phyloP scores from a whole-genome alignment of 2,329 filamentous ascomycete species.

The Xylariaceae sp. region DNA sequence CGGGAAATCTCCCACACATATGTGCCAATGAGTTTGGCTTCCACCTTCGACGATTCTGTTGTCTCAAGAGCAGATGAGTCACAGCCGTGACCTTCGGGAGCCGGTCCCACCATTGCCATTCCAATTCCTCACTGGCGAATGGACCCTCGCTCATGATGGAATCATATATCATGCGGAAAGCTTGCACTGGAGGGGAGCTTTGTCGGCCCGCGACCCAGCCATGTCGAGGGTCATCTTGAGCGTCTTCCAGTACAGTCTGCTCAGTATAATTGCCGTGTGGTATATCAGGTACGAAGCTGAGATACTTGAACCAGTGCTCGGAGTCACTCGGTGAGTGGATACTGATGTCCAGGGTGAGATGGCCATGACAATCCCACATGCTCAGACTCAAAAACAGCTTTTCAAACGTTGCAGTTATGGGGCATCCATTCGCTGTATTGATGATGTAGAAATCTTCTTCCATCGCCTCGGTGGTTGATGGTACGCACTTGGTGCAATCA shows the following conservation, averaged over 20 bases:
- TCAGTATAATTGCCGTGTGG: too few species aligned
- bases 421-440: conserved; percentile 21
- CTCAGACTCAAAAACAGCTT: conserved; percentile 30
- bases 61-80: conserved; percentile 28
- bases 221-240: too few species aligned
- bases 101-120: conserved; percentile 24
- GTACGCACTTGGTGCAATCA: too few species aligned
- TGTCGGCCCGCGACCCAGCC: too few species aligned
- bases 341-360: conserved; percentile 35
- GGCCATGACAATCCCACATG: conserved; percentile 30
- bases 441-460: too few species aligned
- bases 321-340: conserved; percentile 35
- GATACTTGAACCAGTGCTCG: conserved; percentile 35
- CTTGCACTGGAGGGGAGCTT: too few species aligned
- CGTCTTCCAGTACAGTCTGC: too few species aligned
- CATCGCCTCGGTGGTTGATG: too few species aligned
- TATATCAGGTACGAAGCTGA: conserved; percentile 28
- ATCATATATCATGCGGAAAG: too few species aligned
- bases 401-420: conserved; percentile 29
- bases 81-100: conserved; percentile 26
- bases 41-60: conserved; percentile 30
- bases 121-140: conserved; percentile 17
- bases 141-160: conserved; percentile 18
- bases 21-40: conserved; percentile 23
- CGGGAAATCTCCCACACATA: conserved; percentile 27